phyloP scores from a whole-genome alignment of 2,329 filamentous ascomycete species.

The Aspergillus glaucus region DNA sequence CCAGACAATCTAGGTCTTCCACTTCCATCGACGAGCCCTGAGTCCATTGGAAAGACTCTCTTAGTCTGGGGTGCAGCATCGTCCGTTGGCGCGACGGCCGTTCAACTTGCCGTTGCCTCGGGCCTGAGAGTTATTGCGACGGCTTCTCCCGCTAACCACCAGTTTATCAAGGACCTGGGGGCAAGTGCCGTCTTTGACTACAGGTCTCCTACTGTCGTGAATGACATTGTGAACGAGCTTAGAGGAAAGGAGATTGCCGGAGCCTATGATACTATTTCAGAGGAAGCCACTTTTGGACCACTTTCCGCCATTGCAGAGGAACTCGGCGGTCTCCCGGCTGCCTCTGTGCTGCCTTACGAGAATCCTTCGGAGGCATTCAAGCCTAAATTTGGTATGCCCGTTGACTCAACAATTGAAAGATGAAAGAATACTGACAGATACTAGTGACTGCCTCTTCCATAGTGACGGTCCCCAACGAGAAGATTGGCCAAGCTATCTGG shows the following conservation, averaged over 20 bases:
- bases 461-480: background rate
- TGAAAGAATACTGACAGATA: too few species aligned
- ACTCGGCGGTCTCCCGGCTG: too few species aligned
- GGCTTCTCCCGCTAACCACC: background rate
- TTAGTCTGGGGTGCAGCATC: background rate
- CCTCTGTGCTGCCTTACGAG: too few species aligned
- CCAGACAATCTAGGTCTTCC: background rate
- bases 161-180: background rate
- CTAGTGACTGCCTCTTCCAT: background rate
- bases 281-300: background rate
- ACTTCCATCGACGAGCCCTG: background rate
- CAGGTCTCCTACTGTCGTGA: background rate
- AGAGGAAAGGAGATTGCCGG: background rate
- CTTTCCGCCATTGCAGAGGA: too few species aligned
- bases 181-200: background rate
- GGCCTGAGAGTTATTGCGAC: background rate
- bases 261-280: background rate
- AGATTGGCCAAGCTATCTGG: constrained; percentile 18
- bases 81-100: background rate
- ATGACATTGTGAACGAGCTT: background rate
- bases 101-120: background rate
- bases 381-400: too few species aligned
- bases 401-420: too few species aligned
- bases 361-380: too few species aligned
- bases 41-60: background rate